Evolutionary conservation across 345 rosid species (phyloP), one percentile per base, ranked within the genome.

Genomic region (Aquilaria malaccensis): DNA sequence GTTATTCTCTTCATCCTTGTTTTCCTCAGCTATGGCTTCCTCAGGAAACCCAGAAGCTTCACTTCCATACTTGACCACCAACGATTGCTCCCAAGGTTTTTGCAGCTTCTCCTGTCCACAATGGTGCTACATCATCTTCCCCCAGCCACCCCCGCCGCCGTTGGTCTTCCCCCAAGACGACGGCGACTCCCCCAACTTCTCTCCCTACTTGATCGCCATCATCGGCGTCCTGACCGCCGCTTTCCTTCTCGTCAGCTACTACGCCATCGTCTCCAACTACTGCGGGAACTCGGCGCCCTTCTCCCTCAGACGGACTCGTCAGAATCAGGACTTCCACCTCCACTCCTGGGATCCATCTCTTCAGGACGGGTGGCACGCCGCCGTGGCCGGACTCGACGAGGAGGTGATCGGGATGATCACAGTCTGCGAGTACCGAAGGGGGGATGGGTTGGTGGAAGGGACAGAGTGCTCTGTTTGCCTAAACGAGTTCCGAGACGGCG

Each of bases 401-500:
- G 85, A 89, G 47, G 55, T 84, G 37, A 88, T 94, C 33, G 81
- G 79, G 60, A 76, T 84, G 71, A 90, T 94, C n/a, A 70, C 91
- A 14, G 71, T 75, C 11, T 76, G 79, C 71, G 86, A 75, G 83
- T 85, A 80, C 72, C 83, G 71, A 67, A 90, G 73, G 59, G 76
- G 81, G 3, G 74, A 73, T 55, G 84, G 84, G 13, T 62, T 79
- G 52, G 67, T 82, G 41, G 85, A 79, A 3, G 90, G 81, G 62
- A 78, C 84, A 7, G 96, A 84, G 70, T 94, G 99, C 75, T 81
- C 96, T 0, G 92, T 90, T 69, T 94, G 99, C 71, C 90, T 94
- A 48, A 82, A 85, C 37, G 97, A 94, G 70, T 90, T 94, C 54
- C 70, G 73, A 58, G 96, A 87, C 64, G 86, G 77, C 5, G 96